Conservation (phyloP, 139 green algal genomes). For the Picochlorum sp. region DNA sequence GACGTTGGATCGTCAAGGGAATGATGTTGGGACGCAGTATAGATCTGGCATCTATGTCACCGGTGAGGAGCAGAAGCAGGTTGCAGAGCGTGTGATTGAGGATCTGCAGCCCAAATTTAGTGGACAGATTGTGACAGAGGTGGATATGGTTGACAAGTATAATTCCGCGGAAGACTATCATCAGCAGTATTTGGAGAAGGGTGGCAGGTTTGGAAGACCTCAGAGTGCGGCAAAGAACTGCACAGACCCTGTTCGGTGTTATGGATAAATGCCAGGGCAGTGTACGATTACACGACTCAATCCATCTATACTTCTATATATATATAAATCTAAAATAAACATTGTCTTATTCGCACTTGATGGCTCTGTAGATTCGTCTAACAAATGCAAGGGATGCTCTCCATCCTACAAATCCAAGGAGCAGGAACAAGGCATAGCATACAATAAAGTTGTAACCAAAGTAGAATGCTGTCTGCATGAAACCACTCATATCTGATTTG, state of each 20-base stretch:
- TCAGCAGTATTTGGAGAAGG: constrained; percentile 30
- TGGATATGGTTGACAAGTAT: constrained; percentile 30
- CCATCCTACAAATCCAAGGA: constrained; percentile 86
- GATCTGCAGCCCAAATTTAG: constrained; percentile 21
- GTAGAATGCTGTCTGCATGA: constrained; percentile 78
- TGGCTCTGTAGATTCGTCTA: constrained; percentile 63
- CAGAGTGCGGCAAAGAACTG: constrained; percentile 71
- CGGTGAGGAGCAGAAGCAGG: constrained; percentile 37
- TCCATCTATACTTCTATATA: background rate
- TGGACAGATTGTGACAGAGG: constrained; percentile 31
- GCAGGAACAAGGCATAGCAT: constrained; percentile 49
- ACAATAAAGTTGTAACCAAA: constrained; percentile 80
- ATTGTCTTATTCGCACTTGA: constrained; percentile 49
- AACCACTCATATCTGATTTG: constrained; percentile 76
- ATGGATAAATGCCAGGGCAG: constrained; percentile 45
- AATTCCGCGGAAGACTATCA: constrained; percentile 35
- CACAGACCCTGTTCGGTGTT: constrained; percentile 72
- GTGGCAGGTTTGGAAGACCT: constrained; percentile 47
- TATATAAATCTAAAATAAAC: too few relatives aligned
- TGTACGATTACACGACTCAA: background rate
- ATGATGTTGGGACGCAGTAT: constrained; percentile 75
- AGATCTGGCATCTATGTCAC: constrained; percentile 64
- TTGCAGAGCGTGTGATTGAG: constrained; percentile 11
- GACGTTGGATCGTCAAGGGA: constrained; percentile 61
- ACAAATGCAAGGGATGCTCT: constrained; percentile 67